phyloP scores from a whole-genome alignment of 1,139 yeast species.

The Suhomyces maxii region DNA sequence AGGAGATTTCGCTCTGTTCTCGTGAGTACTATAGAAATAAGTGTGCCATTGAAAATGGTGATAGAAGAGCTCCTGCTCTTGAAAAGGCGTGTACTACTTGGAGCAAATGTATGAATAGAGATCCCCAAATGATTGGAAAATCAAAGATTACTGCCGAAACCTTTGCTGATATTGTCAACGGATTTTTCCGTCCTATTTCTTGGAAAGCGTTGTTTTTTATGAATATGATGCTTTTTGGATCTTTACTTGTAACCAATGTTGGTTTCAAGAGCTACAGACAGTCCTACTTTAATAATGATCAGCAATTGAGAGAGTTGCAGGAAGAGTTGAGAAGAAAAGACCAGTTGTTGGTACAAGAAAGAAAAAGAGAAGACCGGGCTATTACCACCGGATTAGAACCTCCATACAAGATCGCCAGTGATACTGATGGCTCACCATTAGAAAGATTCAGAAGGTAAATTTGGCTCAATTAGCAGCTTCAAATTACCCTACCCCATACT shows the following conservation, averaged over 20 bases:
- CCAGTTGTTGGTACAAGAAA: conserved; percentile 2
- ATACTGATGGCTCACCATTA: background rate
- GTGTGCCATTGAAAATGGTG: conserved; percentile 45
- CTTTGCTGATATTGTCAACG: conserved; percentile 77
- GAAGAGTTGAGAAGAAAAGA: conserved; percentile 9
- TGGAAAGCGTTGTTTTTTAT: conserved; percentile 68
- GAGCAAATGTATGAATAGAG: conserved; percentile 85
- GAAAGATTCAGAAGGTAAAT: background rate
- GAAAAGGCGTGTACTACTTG: conserved; percentile 71
- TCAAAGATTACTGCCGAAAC: conserved; percentile 80
- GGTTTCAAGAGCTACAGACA: conserved; percentile 38
- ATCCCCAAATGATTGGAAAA: conserved; percentile 75
- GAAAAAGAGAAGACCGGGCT: background rate
- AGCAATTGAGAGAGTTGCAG: conserved; percentile 5
- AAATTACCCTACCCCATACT: no score
- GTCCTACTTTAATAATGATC: conserved; percentile 1
- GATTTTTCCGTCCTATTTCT: conserved; percentile 71
- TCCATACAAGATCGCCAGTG: background rate
- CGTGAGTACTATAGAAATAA: conserved; percentile 70
- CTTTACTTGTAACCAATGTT: conserved; percentile 40
- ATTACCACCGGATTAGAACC: background rate
- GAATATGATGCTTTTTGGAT: conserved; percentile 41
- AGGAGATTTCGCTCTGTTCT: conserved; percentile 71
- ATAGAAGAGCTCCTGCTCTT: conserved; percentile 65
- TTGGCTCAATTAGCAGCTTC: background rate